These are phyloP conservation scores for Paraphoma chrysanthemicola DNA, from an alignment of 2,329 filamentous ascomycete genomes.

Conservation along the genomic window DNA sequence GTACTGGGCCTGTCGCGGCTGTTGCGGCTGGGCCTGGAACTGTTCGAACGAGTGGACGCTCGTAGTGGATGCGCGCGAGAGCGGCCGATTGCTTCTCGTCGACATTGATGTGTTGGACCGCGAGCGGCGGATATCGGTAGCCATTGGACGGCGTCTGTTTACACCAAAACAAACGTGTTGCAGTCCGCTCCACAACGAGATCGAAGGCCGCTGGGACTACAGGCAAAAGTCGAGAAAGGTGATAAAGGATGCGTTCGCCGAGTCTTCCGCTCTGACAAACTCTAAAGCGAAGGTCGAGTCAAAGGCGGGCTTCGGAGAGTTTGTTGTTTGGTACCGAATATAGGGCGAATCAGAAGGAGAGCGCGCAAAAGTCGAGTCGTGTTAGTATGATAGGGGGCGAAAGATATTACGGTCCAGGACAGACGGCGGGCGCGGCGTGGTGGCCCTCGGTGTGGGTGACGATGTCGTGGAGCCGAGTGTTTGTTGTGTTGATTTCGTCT, in stretches of 20 bases:
- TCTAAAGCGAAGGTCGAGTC: background rate
- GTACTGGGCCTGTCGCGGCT: slow-evolving; percentile 19
- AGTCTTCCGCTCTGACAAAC: background rate
- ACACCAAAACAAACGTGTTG: slow-evolving; percentile 41
- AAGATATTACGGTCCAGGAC: slow-evolving; percentile 26
- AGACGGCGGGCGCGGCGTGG: slow-evolving; percentile 23
- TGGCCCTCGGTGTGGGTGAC: slow-evolving; percentile 30
- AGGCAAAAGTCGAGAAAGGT: background rate
- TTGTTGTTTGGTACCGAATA: slow-evolving; percentile 22
- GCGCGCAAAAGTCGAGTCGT: slow-evolving; percentile 10
- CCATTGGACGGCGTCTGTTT: slow-evolving; percentile 44
- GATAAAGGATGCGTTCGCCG: background rate
- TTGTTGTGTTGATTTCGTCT: slow-evolving; percentile 31
- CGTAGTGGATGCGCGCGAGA: slow-evolving; percentile 58
- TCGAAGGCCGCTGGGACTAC: background rate
- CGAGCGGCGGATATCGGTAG: slow-evolving; percentile 50
- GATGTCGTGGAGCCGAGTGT: slow-evolving; percentile 21
- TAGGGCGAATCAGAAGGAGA: slow-evolving; percentile 14
- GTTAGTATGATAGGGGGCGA: slow-evolving; percentile 16
- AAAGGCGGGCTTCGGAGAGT: slow-evolving; percentile 6
- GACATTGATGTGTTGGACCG: slow-evolving; percentile 56
- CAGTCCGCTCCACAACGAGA: slow-evolving; percentile 11
- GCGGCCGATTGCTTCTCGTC: slow-evolving; percentile 52
- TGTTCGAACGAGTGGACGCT: slow-evolving; percentile 53
- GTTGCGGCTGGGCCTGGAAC: slow-evolving; percentile 32